Evolutionary conservation across 192 early-diverging fungal species (phyloP), one percentile per base, ranked within the genome.

Genomic region (Coemansia sp.): DNA sequence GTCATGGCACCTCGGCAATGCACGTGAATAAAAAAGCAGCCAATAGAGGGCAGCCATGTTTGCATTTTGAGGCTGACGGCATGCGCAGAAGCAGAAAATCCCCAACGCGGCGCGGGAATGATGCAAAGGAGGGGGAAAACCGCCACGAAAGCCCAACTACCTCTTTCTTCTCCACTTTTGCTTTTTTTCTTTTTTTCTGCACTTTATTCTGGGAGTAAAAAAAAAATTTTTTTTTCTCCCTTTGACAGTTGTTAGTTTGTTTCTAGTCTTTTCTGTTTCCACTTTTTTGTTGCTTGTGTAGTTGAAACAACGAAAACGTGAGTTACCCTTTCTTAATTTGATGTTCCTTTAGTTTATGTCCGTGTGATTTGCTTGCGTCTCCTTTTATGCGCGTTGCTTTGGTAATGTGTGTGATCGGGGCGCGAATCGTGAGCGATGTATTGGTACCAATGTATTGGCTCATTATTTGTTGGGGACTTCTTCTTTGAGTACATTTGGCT

Each of bases 101-200:
- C 68, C 68, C 68, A 58, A 58, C 57, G 23, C 38, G 38, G 19
- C 5, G 22, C 34, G 22, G 30, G 12, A 31, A 61, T 32, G 25
- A 61, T 53, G 60, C 50, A 53, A 34, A 24, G 59, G 16, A 32
- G 60, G 60, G 60, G 60, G 60, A 51, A 64, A 69, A 52, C 47
- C 30, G 55, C 56, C 60, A 52, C 48, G 10, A 49, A 34, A 56
- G 59, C 53, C 60, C 49, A 64, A 55, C 67, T 60, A 69, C 71
- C 76, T 66, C 66, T 73, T 78, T 78, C 71, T 78, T 58, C 60
- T 78, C 64, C 59, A 55, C 76, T 69, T 69, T 65, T 55, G 64
- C 53, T 38, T 67, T 62, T 68, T 70, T 70, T 70, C 21, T 55
- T 61, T 24, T 34, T 22, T 54, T n/a, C 34, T 56, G 38, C 30